Conservation (phyloP, 2,329 filamentous ascomycete genomes). For the Tolypocladium endophyticum region DNA sequence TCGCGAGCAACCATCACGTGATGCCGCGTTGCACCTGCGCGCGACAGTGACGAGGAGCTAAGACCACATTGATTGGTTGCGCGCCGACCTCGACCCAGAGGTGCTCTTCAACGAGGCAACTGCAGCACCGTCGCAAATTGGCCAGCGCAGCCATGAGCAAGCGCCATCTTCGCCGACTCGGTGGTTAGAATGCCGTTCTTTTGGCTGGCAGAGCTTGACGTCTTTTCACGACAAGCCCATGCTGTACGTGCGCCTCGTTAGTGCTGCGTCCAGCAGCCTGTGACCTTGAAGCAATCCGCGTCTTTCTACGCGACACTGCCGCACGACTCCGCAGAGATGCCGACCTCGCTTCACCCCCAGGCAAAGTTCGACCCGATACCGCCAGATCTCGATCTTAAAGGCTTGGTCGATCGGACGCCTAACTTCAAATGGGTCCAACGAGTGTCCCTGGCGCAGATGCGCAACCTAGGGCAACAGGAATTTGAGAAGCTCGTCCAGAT, state of each 20-base stretch:
- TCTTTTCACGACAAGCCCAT: background rate
- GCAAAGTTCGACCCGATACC: conserved; percentile 88
- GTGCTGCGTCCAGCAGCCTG: background rate
- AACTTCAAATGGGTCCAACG: conserved; percentile 84
- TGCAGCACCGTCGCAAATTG: background rate
- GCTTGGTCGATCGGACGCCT: conserved; percentile 63
- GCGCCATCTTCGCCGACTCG: background rate
- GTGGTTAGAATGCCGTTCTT: background rate
- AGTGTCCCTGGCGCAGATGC: conserved; percentile 69
- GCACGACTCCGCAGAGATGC: conserved; percentile 45
- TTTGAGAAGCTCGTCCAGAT: conserved; percentile 80
- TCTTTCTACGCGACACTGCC: background rate
- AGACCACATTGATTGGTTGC: background rate
- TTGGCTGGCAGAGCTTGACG: background rate
- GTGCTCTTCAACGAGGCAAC: background rate
- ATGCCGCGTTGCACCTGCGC: background rate
- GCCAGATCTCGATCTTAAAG: conserved; percentile 68
- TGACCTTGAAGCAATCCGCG: background rate
- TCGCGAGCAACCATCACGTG: background rate
- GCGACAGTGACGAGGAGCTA: background rate
- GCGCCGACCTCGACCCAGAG: background rate
- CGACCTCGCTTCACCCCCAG: conserved; percentile 61
- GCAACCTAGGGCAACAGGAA: conserved; percentile 61
- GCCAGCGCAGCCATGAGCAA: background rate
- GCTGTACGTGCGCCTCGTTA: background rate